A percentile compares a stretch with the other conserved stretches of the same genome.
These are phyloP conservation scores for Pistacia integerrima DNA, from an alignment of 345 rosid species.

Conservation along the genomic window DNA sequence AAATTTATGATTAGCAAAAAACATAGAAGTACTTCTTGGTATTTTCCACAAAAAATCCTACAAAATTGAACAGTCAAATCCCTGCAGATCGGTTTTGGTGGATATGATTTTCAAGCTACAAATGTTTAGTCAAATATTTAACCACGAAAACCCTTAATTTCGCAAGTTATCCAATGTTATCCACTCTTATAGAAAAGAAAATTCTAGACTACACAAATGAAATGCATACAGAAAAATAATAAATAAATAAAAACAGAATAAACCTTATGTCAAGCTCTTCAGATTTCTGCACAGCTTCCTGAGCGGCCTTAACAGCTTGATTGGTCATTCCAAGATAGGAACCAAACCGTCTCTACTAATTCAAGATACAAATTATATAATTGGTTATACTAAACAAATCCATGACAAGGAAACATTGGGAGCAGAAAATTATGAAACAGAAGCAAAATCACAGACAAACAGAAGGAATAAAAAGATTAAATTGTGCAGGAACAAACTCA, in stretches of 20 bases:
- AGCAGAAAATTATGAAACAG: slow-evolving; percentile 1
- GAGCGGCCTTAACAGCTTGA: slow-evolving; percentile 64
- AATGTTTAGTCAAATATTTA: background rate
- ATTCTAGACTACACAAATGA: background rate
- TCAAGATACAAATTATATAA: slow-evolving; percentile 9
- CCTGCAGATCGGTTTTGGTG: background rate
- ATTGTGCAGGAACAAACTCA: slow-evolving; percentile 16
- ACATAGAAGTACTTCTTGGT: background rate
- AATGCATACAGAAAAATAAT: background rate
- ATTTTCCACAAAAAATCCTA: background rate
- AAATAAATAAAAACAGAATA: slow-evolving; percentile 14
- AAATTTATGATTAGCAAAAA: background rate
- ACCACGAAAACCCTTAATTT: background rate
- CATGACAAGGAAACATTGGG: background rate
- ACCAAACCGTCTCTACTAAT: slow-evolving; percentile 53
- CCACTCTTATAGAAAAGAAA: background rate
- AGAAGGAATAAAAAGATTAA: background rate
- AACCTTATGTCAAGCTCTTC: slow-evolving; percentile 60
- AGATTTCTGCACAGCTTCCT: slow-evolving; percentile 56
- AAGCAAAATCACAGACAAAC: background rate
- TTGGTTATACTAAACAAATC: background rate
- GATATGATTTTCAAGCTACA: background rate
- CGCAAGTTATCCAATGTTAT: background rate
- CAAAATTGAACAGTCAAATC: background rate
- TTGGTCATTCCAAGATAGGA: slow-evolving; percentile 60